Conservation (phyloP, 768 basidiomycete species). For the Macrolepiota dolichaula region DNA sequence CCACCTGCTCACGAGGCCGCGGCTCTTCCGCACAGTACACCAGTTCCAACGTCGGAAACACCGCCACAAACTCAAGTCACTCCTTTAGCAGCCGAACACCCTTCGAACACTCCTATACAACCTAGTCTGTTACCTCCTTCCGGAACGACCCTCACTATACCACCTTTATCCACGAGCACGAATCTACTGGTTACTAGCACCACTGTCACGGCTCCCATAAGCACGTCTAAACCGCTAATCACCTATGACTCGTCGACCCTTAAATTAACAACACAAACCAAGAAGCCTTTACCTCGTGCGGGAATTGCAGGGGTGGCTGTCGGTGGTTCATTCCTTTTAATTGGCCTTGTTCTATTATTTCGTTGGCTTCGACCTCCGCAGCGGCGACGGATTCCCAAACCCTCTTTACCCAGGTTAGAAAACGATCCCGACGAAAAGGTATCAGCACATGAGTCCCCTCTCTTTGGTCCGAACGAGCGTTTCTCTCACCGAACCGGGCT, state of each 20-base stretch:
- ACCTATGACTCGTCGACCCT: neutral
- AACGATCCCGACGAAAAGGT: slow-evolving; percentile 46
- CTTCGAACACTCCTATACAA: neutral
- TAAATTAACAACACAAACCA: neutral
- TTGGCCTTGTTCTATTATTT: slow-evolving; percentile 40
- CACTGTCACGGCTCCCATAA: neutral
- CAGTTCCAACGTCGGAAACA: slow-evolving; percentile 19
- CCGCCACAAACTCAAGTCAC: slow-evolving; percentile 15
- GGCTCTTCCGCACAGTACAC: slow-evolving; percentile 26
- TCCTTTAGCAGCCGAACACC: slow-evolving; percentile 2
- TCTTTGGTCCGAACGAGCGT: slow-evolving; percentile 75
- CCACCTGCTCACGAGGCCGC: slow-evolving; percentile 20
- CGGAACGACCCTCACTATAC: slow-evolving; percentile 12
- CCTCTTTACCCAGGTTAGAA: slow-evolving; percentile 71
- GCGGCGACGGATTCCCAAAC: slow-evolving; percentile 55
- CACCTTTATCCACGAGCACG: slow-evolving; percentile 8
- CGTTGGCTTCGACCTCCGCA: slow-evolving; percentile 48
- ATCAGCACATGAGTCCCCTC: slow-evolving; percentile 54
- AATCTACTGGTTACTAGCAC: neutral
- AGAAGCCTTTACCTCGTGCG: slow-evolving; percentile 1
- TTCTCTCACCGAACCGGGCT: slow-evolving; percentile 41
- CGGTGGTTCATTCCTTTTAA: slow-evolving; percentile 44
- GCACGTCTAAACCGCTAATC: neutral
- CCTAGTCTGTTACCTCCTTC: slow-evolving; percentile 10
- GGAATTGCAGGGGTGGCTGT: slow-evolving; percentile 48